phyloP scores from a whole-genome alignment of 768 basidiomycete genomes.

The Asterophora parasitica region DNA sequence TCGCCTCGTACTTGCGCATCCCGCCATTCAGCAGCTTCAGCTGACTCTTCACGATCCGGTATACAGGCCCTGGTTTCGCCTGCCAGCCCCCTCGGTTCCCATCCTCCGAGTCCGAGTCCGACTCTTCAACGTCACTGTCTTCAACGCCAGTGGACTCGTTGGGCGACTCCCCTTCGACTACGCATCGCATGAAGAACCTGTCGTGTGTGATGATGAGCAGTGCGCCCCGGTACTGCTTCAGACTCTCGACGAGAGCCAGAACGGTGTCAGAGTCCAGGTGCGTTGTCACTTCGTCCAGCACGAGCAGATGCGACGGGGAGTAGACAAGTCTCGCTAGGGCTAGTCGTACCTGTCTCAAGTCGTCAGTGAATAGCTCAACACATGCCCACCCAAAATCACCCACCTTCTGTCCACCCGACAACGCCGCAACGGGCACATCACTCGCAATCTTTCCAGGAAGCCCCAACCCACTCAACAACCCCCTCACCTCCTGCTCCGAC shows the following conservation, averaged over 20 bases:
- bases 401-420: conserved; percentile 57
- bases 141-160: conserved; percentile 13
- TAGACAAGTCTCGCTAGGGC: conserved; percentile 54
- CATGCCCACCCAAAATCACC: neutral
- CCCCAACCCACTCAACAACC: conserved; percentile 39
- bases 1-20: conserved; percentile 21
- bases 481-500: conserved; percentile 35
- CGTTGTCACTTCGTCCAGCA: conserved; percentile 63
- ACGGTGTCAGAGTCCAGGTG: conserved; percentile 64
- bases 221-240: conserved; percentile 49
- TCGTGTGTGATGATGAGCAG: conserved; percentile 67
- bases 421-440: conserved; percentile 34
- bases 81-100: conserved; percentile 14
- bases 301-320: conserved; percentile 47
- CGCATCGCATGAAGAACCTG: conserved; percentile 25
- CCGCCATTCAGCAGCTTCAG: conserved; percentile 21
- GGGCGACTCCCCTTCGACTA: conserved; percentile 22
- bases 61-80: conserved; percentile 20
- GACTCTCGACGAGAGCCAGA: conserved; percentile 45
- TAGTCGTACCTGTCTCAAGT: conserved; percentile 42
- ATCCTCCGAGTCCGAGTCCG: conserved; percentile 15
- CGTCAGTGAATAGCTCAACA: neutral
- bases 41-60: conserved; percentile 18
- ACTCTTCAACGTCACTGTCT: conserved; percentile 10
- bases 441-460: conserved; percentile 38